phyloP scores from a whole-genome alignment of 345 rosid genomes.

The Linum lewisii region DNA sequence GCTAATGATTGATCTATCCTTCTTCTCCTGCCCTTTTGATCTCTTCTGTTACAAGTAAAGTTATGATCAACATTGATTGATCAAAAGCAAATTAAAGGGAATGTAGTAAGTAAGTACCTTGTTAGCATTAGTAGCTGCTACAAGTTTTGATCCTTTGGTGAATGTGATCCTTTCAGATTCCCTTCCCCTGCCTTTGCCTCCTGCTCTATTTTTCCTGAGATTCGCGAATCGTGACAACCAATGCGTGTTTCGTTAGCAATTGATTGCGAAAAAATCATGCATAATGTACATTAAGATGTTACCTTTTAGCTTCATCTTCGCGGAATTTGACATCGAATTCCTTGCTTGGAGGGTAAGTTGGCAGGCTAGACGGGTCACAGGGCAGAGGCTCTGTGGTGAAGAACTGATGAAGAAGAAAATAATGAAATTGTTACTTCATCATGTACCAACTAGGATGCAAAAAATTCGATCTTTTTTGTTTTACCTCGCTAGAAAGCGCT shows the following conservation, averaged over 20 bases:
- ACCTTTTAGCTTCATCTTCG: constrained; percentile 48
- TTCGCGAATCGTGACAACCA: neutral
- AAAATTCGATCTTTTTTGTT: neutral
- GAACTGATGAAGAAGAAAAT: constrained; percentile 25
- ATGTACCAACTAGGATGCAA: neutral
- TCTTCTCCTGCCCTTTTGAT: neutral
- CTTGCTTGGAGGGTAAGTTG: constrained; percentile 55
- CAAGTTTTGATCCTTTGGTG: constrained; percentile 37
- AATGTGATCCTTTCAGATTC: constrained; percentile 24
- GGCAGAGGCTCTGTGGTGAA: constrained; percentile 48
- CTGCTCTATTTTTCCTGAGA: constrained; percentile 30
- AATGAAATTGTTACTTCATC: neutral
- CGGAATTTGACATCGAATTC: constrained; percentile 45
- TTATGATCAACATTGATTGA: neutral
- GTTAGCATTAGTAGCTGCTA: constrained; percentile 39
- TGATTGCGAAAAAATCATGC: neutral
- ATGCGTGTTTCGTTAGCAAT: too few species aligned
- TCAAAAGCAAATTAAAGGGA: neutral
- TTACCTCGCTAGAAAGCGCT: constrained; percentile 54
- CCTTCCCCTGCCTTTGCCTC: constrained; percentile 29
- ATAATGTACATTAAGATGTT: neutral
- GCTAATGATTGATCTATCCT: constrained; percentile 15
- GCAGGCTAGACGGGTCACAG: constrained; percentile 53
- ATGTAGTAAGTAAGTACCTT: constrained; percentile 9
- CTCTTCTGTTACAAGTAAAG: neutral